Evolutionary conservation across 202 grass and related monocot genomes (phyloP), one percentile per base, ranked within the genome.

Genomic region (Panicum virgatum): DNA sequence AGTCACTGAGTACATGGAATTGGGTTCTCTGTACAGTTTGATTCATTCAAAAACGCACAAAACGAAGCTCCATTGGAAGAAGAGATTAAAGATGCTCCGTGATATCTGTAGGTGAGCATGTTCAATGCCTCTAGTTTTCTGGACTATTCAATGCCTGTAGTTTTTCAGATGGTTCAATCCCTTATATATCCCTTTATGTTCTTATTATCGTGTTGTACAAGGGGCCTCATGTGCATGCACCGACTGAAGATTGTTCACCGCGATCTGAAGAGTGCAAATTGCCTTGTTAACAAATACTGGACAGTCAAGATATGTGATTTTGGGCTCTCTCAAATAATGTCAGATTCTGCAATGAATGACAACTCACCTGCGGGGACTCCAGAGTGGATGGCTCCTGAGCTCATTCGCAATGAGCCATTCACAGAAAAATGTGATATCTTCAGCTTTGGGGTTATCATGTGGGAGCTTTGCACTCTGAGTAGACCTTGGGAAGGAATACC

Each of bases 341-440:
- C 62, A 1, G 80, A 82, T 83, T 88, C 79, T 73, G 77, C 86
- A 82, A 86, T 90, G 82, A 81, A 83, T 84, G 92, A 98, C 63
- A 96, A 91, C 57, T 94, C 96, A 74, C 88, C 92, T 70, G 96
- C 90, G 6, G 96, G 92, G 26, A 98, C 96, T 60, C 92, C 96
- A 38, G 96, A 98, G 77, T 98, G 96, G 96, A 98, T 96, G 92
- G 96, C 96, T 65, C 96, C 96, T 54, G 96, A 98, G 85, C 92
- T 98, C 60, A 96, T 98, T 74, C 89, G 89, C 81, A 96, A 96
- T 9, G 91, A 98, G 38, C 90, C 90, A 62, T 98, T 91, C 82
- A 93, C 89, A 69, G 92, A 98, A 80, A 98, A 98, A 67, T 96
- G 96, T 79, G 92, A 96, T 63, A 98, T 98, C 52, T 98, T 98